Base-by-base conservation (phyloP, 169 alveolate genomes). In the Babesia ovata region DNA sequence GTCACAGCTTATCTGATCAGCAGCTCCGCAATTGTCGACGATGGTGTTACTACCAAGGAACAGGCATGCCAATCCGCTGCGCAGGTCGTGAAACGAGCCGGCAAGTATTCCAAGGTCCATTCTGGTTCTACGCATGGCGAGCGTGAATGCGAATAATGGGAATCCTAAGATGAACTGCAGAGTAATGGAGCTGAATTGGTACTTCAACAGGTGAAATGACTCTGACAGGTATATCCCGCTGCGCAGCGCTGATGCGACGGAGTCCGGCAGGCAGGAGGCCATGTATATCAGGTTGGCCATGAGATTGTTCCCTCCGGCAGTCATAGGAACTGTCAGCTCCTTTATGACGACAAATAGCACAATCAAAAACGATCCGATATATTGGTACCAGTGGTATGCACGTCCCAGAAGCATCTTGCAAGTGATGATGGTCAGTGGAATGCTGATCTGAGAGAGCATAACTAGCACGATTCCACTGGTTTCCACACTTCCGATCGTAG, bases 381-480 rank as follows among this genome's bases (percentile, higher is more conserved):
- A 83, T 29, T 83, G 90, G 73, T 45, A 75, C 33, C 11, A 17
- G 70, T 75, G 79, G 72, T 83, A 83, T 52, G 39, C 45, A 24
- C 70, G 60, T 19, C 79, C 72, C 53, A 73, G 54, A 49, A 83
- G 29, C 49, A 83, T 4, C 28, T 67, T 75, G 57, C 78, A 83
- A 22, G 90, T 28, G 24, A 83, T 44, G 45, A 83, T 83, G 22
- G 90, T 83, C 62, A 83, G 78, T 22, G 90, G 90, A 29, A 83
- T 76, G 17, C 72, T 53, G 17, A 83, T 56, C 60, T 83, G 90
- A 10, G 78, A 75, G 52, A 83, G 57, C 54, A 83, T 71, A 7
- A 69, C 83, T 70, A 83, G 75, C 81, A 67, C 28, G 13, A 67
- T 59, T 22, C 90, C 90, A 58, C 86, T 83, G 26, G 90, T 83